Base-by-base conservation (phyloP, 305 asterid species). In the Nicotiana rustica region DNA sequence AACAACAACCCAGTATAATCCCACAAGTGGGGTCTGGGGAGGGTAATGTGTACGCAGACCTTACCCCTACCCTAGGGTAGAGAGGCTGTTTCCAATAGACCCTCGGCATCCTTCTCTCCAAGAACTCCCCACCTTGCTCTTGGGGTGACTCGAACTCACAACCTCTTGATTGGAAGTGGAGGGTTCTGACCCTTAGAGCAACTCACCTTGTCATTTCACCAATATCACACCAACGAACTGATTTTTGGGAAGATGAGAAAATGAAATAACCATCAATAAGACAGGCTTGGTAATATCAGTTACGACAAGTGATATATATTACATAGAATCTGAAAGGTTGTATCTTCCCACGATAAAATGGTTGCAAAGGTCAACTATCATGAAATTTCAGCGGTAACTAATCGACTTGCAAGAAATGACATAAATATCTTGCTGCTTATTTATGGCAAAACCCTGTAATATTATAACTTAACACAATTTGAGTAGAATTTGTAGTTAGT, bases 281-380 rank as follows among this genome's bases (percentile, higher is more conserved):
- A 76, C 31, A 76, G 10, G 29, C 66, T 76, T 29, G 47, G 17
- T 75, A 75, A 55, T 29, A 76, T 55, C 66, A 76, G 80, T 15
- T 52, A 52, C 10, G 66, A 29, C 65, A 52, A 2, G 29, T 29
- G 6, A 52, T 14, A 55, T 55, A 76, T 14, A 75, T 55, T 52
- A 29, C 49, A 55, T 52, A 9, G 47, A 8, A 76, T 76, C 65
- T 25, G 80, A 75, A 73, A 6, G 17, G 31, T 13, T 29, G 5
- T 14, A 60, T 15, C 66, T 55, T 76, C 66, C 31, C 17, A 29
- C 8, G 64, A 25, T 52, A 75, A 52, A 75, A 52, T 14, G 14
- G 38, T 47, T 14, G 64, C 64, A 49, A 49, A 49, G 19, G 64
- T 4, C 71, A 73, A 73, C 41, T 25, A 55, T 47, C 14, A 25